Base-by-base conservation (phyloP, 2,329 filamentous ascomycete species). In the Basipetospora chlamydospora region DNA sequence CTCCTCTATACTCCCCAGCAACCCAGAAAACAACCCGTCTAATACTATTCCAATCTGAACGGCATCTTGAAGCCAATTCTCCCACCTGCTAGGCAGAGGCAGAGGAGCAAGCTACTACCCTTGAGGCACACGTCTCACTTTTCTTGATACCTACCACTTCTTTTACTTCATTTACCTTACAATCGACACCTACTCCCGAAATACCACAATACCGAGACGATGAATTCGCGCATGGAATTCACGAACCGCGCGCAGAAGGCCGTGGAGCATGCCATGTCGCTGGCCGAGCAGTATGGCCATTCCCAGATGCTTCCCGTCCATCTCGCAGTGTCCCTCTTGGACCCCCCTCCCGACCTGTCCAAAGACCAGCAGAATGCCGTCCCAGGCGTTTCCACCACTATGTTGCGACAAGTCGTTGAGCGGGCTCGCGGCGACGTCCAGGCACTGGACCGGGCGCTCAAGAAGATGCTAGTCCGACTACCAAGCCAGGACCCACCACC, bases 401-500 rank as follows among this genome's bases (percentile, higher is more conserved):
- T 98, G 37, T 92, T 96, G 66, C 77, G 84, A 46, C 90, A 98
- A 60, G 88, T 95, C 39, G 69, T 98, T 43, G 88, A 98, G 60
- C 77, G 83, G 50, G 88, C 90, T 33, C 83, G 92, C 60, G 90
- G 90, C 51, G 90, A 98, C 55, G 73, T 83, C 34, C 88, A 96
- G 58, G 66, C 80, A 28, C 79, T 96, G 49, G 85, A 93, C 53
- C 76, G 90, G 49, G 70, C 84, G 10, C 70, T 98, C 49, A 96
- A 96, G 70, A 95, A 92, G 68, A 70, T 68, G 15, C 67, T 98
- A 44, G 88, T 96, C 41, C 80, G 90, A 39, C 66, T 94, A 49
- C 88, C 90, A 4, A 92, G 83, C 52, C 90, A 98, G 62, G 85
- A 95, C 47, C 90, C 90, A 11, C 87, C 90, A 10, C 90, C 90